Evolutionary conservation across 2,329 filamentous ascomycete species (phyloP), one percentile per base, ranked within the genome.

Genomic region (Aaosphaeria arxii): DNA sequence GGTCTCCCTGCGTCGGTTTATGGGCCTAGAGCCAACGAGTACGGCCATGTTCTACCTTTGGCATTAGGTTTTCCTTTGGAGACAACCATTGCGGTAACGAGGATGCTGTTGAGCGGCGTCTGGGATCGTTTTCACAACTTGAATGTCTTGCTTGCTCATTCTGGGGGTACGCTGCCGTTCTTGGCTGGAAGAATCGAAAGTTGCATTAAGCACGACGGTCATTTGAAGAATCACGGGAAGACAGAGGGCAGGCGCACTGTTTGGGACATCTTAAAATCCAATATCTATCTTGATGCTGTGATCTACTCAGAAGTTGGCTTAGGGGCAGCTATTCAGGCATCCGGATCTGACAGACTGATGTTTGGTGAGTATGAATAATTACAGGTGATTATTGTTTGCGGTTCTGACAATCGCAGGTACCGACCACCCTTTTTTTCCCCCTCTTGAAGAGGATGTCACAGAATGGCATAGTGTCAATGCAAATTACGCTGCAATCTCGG

Each of bases 1-100:
- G 91, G 91, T 1, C 80, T 96, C 2, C 91, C 90, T 0, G 81
- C 82, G 50, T 81, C 84, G 6, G 89, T 95, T 4, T 96, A 88
- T 72, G 91, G 91, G 0, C 82, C 88, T 0, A 77, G 86, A 6
- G 82, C 81, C 0, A 85, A 86, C 51, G 78, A 81, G 31, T 96
- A 95, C 64, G 91, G 91, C 0, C 91, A 96, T 66, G 90, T 96
- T 1, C 77, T 96, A 2, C 88, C 91, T 0, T 75, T 96, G 0
- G 89, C 90, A 0, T 74, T 96, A 4, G 91, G 91, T 0, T 96
- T 96, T 65, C 91, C 91, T 0, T 82, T 96, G 56, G 91, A 96
- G 72, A 96, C 91, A 1, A 96, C 91, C 1, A 92, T 96, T 58
- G 89, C 91, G 0, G 85, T 96, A 2, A 84, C 88, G 4, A 79